A percentile compares a stretch with the other conserved stretches of the same genome.
Conservation (phyloP, 1,284 basidiomycete species). For the Moesziomyces sp. region DNA sequence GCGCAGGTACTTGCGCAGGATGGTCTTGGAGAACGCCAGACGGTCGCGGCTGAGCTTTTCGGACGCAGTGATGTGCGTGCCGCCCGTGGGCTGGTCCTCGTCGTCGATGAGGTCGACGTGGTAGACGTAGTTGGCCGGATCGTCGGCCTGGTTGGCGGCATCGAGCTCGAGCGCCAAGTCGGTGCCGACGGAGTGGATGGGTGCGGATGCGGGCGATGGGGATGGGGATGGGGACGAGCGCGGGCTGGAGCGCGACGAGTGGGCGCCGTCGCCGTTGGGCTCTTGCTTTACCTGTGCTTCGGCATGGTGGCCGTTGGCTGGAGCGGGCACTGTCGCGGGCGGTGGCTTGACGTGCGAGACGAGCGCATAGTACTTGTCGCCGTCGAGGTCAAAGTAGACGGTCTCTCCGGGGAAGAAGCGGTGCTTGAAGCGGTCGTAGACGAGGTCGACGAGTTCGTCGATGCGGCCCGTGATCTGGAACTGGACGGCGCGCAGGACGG, state of each 20-base stretch:
- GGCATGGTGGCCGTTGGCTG: conserved; percentile 8
- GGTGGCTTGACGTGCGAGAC: conserved; percentile 77
- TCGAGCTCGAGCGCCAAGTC: conserved; percentile 81
- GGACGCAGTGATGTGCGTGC: conserved; percentile 83
- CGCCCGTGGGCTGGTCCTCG: conserved; percentile 71
- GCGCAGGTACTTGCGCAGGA: conserved; percentile 91
- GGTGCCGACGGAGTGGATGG: conserved; percentile 77
- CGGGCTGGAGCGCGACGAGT: conserved; percentile 17
- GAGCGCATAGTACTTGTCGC: conserved; percentile 77
- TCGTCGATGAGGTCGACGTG: conserved; percentile 79
- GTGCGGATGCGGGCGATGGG: background rate
- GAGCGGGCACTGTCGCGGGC: conserved; percentile 67
- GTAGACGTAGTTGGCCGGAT: conserved; percentile 86
- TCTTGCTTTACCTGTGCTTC: conserved; percentile 20
- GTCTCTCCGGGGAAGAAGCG: conserved; percentile 87
- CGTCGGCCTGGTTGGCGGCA: conserved; percentile 78
- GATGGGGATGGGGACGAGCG: conserved; percentile 9
- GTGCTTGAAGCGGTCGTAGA: conserved; percentile 94
- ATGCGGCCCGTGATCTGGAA: conserved; percentile 91
- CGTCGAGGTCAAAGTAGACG: conserved; percentile 65
- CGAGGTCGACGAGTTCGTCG: conserved; percentile 90
- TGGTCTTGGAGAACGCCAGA: conserved; percentile 92
- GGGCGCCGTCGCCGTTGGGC: conserved; percentile 31
- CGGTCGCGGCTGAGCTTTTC: conserved; percentile 84
- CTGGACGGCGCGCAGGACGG: conserved; percentile 90